Percentiles rank a stretch among this genome's conserved stretches.
phyloP scores from a whole-genome alignment of 441 rosid genomes.

The Daphne laureola region DNA sequence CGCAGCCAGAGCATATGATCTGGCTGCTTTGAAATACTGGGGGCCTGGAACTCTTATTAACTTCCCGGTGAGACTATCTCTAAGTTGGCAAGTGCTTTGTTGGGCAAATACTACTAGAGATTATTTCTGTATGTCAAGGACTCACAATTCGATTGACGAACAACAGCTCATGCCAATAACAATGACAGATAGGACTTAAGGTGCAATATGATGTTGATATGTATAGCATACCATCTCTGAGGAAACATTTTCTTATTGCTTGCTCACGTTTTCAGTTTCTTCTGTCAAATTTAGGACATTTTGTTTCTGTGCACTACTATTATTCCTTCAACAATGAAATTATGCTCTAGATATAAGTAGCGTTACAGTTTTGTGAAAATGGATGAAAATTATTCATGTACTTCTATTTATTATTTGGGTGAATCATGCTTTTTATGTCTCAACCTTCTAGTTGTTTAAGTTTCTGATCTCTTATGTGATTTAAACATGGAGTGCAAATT shows the following conservation, averaged over 20 bases:
- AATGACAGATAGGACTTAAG: too few relatives aligned
- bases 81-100: constrained; percentile 3
- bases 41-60: constrained; percentile 77
- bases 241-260: too few relatives aligned
- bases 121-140: neutral
- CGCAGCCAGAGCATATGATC: constrained; percentile 81
- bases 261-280: too few relatives aligned
- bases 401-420: neutral
- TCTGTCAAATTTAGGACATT: too few relatives aligned
- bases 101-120: constrained; percentile 4
- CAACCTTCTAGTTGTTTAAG: neutral
- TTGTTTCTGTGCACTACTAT: neutral
- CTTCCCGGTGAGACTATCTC: constrained; percentile 44
- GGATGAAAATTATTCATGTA: neutral
- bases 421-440: neutral
- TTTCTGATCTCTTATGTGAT: too few relatives aligned
- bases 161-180: too few relatives aligned
- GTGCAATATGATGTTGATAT: too few relatives aligned
- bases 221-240: too few relatives aligned
- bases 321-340: neutral
- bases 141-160: too few relatives aligned
- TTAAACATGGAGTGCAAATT: neutral
- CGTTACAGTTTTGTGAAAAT: neutral
- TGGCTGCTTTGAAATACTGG: constrained; percentile 75
- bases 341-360: too few relatives aligned